A percentile compares a stretch with the other conserved stretches of the same genome.
Conservation (phyloP, 768 basidiomycete species). For the Pulveroboletus sp. region DNA sequence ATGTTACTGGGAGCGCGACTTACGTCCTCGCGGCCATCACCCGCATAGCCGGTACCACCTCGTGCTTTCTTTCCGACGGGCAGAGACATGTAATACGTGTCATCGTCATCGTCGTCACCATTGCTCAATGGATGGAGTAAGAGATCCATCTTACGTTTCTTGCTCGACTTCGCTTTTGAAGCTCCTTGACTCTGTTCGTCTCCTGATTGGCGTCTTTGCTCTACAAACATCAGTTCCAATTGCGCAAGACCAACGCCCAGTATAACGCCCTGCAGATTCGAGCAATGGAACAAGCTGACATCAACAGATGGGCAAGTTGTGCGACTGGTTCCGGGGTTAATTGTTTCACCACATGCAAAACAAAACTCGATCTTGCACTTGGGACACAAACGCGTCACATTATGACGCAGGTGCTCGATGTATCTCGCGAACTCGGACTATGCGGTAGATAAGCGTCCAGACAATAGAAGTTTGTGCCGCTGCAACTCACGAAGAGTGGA, state of each 20-base stretch:
- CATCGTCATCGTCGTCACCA: constrained; percentile 56
- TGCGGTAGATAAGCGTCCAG: constrained; percentile 10
- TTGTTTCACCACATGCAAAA: constrained; percentile 72
- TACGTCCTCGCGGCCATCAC: constrained; percentile 82
- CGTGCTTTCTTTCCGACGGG: constrained; percentile 62
- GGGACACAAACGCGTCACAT: constrained; percentile 61
- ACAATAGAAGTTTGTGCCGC: background rate
- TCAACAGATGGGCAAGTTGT: constrained; percentile 45
- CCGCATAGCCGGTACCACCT: constrained; percentile 86
- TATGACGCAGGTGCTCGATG: constrained; percentile 56
- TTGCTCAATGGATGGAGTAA: constrained; percentile 22
- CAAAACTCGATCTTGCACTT: constrained; percentile 63
- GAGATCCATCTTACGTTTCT: constrained; percentile 40
- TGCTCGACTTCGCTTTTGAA: constrained; percentile 33
- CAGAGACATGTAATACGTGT: constrained; percentile 40
- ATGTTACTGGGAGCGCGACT: constrained; percentile 28
- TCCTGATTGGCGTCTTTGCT: constrained; percentile 42
- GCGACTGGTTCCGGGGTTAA: constrained; percentile 44
- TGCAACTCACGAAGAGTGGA: constrained; percentile 67
- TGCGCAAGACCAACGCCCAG: constrained; percentile 88
- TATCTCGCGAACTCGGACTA: constrained; percentile 76
- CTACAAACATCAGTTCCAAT: constrained; percentile 71
- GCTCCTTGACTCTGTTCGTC: constrained; percentile 25
- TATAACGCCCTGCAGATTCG: constrained; percentile 85
- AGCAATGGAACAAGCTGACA: constrained; percentile 80